A percentile compares a stretch with the other conserved stretches of the same genome.
phyloP scores from a whole-genome alignment of 345 rosid species.

The Theobroma cacao region DNA sequence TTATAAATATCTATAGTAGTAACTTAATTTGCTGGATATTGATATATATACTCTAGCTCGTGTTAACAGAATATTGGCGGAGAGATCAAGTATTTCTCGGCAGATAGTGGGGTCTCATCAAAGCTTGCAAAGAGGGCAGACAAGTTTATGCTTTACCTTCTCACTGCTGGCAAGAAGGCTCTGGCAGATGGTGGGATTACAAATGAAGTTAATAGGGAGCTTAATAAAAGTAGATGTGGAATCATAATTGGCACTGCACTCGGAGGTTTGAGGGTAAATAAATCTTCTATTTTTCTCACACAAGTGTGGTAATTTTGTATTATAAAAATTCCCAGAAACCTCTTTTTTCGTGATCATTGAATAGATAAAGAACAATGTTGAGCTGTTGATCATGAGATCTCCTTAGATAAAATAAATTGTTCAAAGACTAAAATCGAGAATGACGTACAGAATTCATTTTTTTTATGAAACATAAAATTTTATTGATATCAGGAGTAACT shows the following conservation, averaged over 20 bases:
- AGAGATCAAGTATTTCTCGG: constrained; percentile 73
- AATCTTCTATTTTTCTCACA: background rate
- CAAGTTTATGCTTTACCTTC: constrained; percentile 86
- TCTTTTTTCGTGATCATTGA: too few relatives aligned
- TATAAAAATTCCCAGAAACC: too few relatives aligned
- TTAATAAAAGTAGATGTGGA: constrained; percentile 79
- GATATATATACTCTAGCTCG: constrained; percentile 5
- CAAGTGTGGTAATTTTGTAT: background rate
- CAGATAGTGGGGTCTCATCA: constrained; percentile 83
- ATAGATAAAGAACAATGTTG: too few relatives aligned
- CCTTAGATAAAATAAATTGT: too few relatives aligned
- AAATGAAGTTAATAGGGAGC: constrained; percentile 65
- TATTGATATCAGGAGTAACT: too few relatives aligned
- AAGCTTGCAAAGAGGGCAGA: constrained; percentile 86
- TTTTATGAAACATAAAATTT: too few relatives aligned
- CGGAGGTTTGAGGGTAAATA: background rate
- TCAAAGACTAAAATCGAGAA: too few relatives aligned
- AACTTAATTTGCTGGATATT: background rate
- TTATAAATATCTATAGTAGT: background rate
- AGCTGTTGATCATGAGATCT: too few relatives aligned
- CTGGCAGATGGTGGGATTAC: constrained; percentile 80
- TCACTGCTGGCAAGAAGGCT: constrained; percentile 94
- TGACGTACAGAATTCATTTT: too few relatives aligned
- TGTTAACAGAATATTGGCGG: constrained; percentile 69
- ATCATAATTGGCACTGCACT: constrained; percentile 78